phyloP scores from a whole-genome alignment of 2,329 filamentous ascomycete species.

The Ascochyta lentis region DNA sequence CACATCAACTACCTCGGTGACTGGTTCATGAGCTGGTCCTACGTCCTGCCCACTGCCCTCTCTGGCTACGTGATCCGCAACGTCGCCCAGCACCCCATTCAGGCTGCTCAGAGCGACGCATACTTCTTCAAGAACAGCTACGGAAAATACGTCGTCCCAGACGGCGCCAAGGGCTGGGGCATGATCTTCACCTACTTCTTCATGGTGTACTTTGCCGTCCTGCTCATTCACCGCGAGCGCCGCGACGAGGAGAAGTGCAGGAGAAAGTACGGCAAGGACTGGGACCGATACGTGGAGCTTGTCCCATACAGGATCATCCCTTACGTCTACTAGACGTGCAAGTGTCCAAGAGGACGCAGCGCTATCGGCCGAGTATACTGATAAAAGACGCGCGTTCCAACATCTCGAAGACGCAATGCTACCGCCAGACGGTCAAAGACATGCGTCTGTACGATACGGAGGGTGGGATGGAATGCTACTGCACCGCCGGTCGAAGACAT shows the following conservation, averaged over 20 bases:
- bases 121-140: constrained; percentile 63
- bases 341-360: constrained; percentile 19
- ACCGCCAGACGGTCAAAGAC: constrained; percentile 31
- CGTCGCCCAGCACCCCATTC: constrained; percentile 45
- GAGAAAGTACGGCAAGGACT: constrained; percentile 90
- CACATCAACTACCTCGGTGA: constrained; percentile 98
- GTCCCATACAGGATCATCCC: constrained; percentile 86
- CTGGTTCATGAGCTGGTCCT: constrained; percentile 93
- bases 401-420: constrained; percentile 29
- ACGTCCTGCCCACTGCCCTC: constrained; percentile 83
- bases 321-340: constrained; percentile 71
- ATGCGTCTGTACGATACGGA: constrained; percentile 14
- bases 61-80: constrained; percentile 78
- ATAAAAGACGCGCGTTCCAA: constrained; percentile 37
- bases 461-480: constrained; percentile 26
- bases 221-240: constrained; percentile 84
- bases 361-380: constrained; percentile 31
- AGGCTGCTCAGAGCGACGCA: constrained; percentile 56
- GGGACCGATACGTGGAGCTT: constrained; percentile 84
- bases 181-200: constrained; percentile 95
- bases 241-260: constrained; percentile 91
- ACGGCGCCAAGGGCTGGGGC: constrained; percentile 79
- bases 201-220: constrained; percentile 85
- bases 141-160: constrained; percentile 71
- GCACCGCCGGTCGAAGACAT: constrained; percentile 35